Base-by-base conservation (phyloP, 192 early-diverging fungal species). In the Dimargaris cristalligena region DNA sequence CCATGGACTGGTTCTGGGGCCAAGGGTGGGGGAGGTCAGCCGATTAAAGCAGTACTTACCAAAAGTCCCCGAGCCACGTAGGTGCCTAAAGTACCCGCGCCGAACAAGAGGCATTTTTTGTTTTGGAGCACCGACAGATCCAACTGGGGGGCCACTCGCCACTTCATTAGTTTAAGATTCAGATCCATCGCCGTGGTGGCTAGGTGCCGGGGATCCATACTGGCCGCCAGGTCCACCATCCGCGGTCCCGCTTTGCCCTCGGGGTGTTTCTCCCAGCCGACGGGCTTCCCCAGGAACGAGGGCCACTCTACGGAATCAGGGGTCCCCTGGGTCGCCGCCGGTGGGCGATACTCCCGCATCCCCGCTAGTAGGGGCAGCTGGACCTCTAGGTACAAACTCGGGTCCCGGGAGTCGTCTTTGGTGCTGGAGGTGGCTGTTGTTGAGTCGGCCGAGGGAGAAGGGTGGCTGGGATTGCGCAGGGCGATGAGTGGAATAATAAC, bases 81-180 rank as follows among this genome's bases (percentile, higher is more conserved):
- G 44, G 91, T 90, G 2, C 95, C 95, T 14, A 98, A 75, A 20
- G 95, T 98, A 29, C 95, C 95, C 1, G 91, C 85, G 22, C 95
- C 95, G 13, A 98, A 67, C 26, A 98, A 76, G 54, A 98, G 71
- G 61, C 85, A 93, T 49, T 85, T 84, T 25, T 85, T 84, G 4
- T 63, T 61, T 8, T 81, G 73, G 18, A 98, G 84, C 46, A 77
- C 82, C 61, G 87, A 90, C 41, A 98, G 77, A 29, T 91, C 68
- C 22, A 98, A 63, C 9, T 75, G 68, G 14, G 92, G 95, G 25
- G 94, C 71, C 41, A 94, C 73, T 14, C 95, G 76, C 95, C 95
- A 98, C 44, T 89, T 80, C 95, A 98, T 98, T 47, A 98, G 74
- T 62, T 95, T 92, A 49, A 98, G 76, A 63, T 98, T 98, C 38